These are phyloP conservation scores for Amaranthus tricolor DNA, from an alignment of 179 eudicot genomes.

Conservation along the genomic window DNA sequence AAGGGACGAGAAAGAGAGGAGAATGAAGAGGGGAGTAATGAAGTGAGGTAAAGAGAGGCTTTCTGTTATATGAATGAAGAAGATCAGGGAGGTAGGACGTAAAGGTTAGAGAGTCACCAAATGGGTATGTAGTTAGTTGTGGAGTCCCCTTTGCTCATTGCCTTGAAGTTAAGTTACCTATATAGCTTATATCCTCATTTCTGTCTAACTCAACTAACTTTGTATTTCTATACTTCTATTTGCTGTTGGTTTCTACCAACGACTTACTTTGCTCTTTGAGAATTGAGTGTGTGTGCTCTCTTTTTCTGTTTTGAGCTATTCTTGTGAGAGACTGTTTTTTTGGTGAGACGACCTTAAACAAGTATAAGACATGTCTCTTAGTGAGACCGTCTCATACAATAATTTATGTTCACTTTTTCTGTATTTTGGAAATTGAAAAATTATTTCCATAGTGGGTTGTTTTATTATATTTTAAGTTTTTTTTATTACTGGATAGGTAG, in stretches of 20 bases:
- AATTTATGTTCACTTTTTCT: no score
- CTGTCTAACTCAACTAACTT: conserved; percentile 35
- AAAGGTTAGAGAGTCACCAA: conserved; percentile 41
- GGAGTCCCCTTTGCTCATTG: conserved; percentile 92
- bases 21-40: conserved; percentile 4
- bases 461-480: no score
- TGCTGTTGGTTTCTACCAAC: conserved; percentile 19
- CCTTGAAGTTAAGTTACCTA: conserved; percentile 87
- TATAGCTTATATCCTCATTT: conserved; percentile 26
- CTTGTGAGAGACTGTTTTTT: no score
- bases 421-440: no score
- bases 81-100: conserved; percentile 24
- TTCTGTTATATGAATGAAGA: conserved; percentile 38
- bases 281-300: not conserved
- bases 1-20: not conserved
- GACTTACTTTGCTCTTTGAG: not conserved
- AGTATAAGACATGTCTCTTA: no score
- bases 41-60: conserved; percentile 19
- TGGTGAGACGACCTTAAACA: no score
- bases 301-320: not conserved
- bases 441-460: no score
- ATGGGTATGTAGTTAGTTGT: conserved; percentile 59
- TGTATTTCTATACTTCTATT: conserved; percentile 19
- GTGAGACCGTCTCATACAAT: no score
- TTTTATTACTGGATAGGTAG: no score